Evolutionary conservation across 179 eudicot species (phyloP), one percentile per base, ranked within the genome.

Genomic region (Beta corolliflora): DNA sequence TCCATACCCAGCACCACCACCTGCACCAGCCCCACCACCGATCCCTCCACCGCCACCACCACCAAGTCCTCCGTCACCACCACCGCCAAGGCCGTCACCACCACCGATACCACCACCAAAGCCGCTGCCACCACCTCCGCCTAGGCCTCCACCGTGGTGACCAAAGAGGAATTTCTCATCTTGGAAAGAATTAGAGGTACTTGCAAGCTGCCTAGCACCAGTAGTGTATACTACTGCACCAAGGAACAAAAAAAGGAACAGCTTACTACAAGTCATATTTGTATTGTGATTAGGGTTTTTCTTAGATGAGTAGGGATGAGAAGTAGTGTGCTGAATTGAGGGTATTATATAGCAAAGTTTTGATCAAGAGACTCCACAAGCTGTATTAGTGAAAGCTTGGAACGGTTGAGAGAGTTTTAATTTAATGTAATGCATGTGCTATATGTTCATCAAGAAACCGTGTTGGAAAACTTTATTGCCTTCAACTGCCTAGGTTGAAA

Each of bases 141-240:
- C 84, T 50, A 56, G 29, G 0, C 83, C 83, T 1, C 83, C 83
- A 55, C 81, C 80, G 0, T 7, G 69, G 25, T 61, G 67, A 46
- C 74, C 83, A 9, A 52, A 77, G 79, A 80, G 64, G 65, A 63
- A 19, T 59, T 84, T 77, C 54, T 76, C 81, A 70, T 81, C 84
- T 13, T 64, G 6, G 54, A 55, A 80, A 7, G 61, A 9, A 45
- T 60, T 19, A 65, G 10, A 6, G 59, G 72, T 75, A 44, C 48
- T 66, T 21, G 15, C 67, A 50, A 87, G 74, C 64, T 53, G 52
- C 78, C 85, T 84, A 79, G 87, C 89, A 76, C 77, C 72, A 75
- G 72, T 58, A 23, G 77, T 72, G 81, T 65, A 81, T n/a, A 81
- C 81, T 73, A 86, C 76, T 29, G 84, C 84, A 79, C 82, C 84